Conservation (phyloP, 768 basidiomycete genomes). For the Austroboletus festivus region DNA sequence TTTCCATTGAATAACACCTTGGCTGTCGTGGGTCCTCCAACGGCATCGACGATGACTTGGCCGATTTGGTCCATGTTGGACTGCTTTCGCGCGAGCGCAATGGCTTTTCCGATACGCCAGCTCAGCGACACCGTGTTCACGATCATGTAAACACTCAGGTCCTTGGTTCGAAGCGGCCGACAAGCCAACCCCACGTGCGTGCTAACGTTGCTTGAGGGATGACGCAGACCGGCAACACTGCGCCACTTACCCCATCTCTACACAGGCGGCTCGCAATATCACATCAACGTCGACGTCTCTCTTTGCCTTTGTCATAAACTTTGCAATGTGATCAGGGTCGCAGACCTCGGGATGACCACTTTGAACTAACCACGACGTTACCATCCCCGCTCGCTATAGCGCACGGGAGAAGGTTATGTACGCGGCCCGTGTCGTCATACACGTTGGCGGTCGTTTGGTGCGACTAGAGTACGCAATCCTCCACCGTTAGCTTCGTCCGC, state of each 20-base stretch:
- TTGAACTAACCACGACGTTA: conserved; percentile 31
- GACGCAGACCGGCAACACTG: not conserved
- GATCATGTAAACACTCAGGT: conserved; percentile 41
- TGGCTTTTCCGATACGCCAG: conserved; percentile 61
- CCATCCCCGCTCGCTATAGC: conserved; percentile 39
- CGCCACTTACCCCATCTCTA: not conserved
- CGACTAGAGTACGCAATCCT: conserved; percentile 20
- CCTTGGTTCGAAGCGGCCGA: conserved; percentile 37
- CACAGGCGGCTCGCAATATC: not conserved
- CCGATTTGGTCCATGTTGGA: conserved; percentile 41
- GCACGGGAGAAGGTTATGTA: conserved; percentile 29
- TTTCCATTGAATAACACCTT: conserved; percentile 56
- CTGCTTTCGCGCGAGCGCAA: conserved; percentile 48
- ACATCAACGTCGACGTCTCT: not conserved
- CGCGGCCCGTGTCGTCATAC: conserved; percentile 26
- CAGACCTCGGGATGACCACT: too few relatives aligned
- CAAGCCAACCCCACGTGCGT: conserved; percentile 39
- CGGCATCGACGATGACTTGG: conserved; percentile 33
- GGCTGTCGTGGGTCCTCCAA: conserved; percentile 34
- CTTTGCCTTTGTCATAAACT: not conserved
- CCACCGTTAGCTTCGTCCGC: not conserved
- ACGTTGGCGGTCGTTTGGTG: conserved; percentile 33
- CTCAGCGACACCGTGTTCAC: conserved; percentile 54
- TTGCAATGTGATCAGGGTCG: not conserved
- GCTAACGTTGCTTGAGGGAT: not conserved